Percentiles rank a stretch among this genome's conserved stretches.
phyloP scores from a whole-genome alignment of 176 grass and related monocot species.

The Carex cristatella region DNA sequence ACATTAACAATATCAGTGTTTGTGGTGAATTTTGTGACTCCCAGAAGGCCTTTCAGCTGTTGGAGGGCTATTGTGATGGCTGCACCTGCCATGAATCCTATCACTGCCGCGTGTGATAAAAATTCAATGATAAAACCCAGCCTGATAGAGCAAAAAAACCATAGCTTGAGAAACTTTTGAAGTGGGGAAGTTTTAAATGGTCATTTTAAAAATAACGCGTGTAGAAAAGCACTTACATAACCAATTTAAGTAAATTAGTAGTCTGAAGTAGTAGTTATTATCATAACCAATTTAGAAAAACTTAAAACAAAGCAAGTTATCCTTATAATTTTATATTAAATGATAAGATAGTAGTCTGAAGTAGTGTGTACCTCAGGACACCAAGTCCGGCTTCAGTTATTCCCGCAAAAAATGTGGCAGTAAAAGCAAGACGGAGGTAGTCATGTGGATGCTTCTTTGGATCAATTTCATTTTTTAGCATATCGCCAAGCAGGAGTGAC shows the following conservation, averaged over 20 bases:
- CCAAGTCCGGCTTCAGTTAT: slow-evolving; percentile 65
- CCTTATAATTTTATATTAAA: background rate
- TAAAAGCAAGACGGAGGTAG: slow-evolving; percentile 64
- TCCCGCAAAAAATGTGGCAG: slow-evolving; percentile 78
- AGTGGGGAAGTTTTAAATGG: background rate
- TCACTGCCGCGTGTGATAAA: slow-evolving; percentile 81
- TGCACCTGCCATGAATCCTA: slow-evolving; percentile 91
- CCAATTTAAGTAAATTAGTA: no score
- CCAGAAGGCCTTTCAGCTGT: slow-evolving; percentile 90
- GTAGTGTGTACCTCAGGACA: slow-evolving; percentile 47
- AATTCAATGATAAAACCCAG: slow-evolving; percentile 91
- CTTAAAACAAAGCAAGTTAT: background rate
- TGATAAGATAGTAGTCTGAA: background rate
- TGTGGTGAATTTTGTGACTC: slow-evolving; percentile 62
- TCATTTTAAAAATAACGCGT: background rate
- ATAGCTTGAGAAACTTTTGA: background rate
- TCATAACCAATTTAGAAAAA: background rate
- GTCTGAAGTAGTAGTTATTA: no score
- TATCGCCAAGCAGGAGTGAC: slow-evolving; percentile 71
- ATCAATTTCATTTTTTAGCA: slow-evolving; percentile 53
- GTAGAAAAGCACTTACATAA: background rate
- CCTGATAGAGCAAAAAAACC: slow-evolving; percentile 28
- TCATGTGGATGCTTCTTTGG: slow-evolving; percentile 27
- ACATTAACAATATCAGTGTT: slow-evolving; percentile 67
- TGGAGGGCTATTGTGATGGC: slow-evolving; percentile 85